Conservation (phyloP, 1,284 basidiomycete genomes). For the Neotropicomus parvogracilis region DNA sequence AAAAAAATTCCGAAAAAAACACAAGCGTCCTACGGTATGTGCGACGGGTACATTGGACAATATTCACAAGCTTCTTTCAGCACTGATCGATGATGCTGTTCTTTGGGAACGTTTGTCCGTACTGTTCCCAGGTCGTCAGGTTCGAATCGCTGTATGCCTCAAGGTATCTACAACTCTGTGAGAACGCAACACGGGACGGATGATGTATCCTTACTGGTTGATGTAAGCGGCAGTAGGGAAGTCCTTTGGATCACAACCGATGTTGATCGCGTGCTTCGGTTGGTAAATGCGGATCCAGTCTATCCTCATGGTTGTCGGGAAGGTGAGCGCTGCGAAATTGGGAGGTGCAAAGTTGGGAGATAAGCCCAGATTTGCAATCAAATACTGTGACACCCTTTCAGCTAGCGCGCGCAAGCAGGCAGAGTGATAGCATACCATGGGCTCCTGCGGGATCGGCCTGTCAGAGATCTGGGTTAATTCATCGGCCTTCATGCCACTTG, state of each 20-base stretch:
- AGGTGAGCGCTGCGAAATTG: slow-evolving; percentile 61
- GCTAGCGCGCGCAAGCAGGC: neutral
- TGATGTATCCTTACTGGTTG: slow-evolving; percentile 46
- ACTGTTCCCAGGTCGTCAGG: slow-evolving; percentile 57
- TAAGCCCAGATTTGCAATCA: slow-evolving; percentile 81
- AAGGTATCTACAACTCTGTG: slow-evolving; percentile 40
- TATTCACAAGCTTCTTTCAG: slow-evolving; percentile 25
- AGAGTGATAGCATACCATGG: slow-evolving; percentile 53
- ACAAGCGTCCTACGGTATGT: slow-evolving; percentile 8
- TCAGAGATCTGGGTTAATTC: slow-evolving; percentile 60
- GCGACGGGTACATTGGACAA: slow-evolving; percentile 8
- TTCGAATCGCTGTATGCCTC: slow-evolving; percentile 55
- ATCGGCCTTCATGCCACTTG: slow-evolving; percentile 71
- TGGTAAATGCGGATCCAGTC: slow-evolving; percentile 88
- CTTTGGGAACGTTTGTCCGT: slow-evolving; percentile 58
- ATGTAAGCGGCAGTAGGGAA: slow-evolving; percentile 80
- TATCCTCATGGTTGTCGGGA: slow-evolving; percentile 70
- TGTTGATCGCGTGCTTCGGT: slow-evolving; percentile 58
- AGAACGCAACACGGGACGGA: slow-evolving; percentile 10
- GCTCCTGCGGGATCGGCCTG: slow-evolving; percentile 79
- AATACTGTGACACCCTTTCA: slow-evolving; percentile 45
- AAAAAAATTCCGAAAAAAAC: slow-evolving; percentile 8
- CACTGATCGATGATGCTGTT: slow-evolving; percentile 54
- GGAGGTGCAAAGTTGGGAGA: slow-evolving; percentile 74
- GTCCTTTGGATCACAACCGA: slow-evolving; percentile 79